Conservation (phyloP, 2,329 filamentous ascomycete genomes). For the Alternaria brassicicola region DNA sequence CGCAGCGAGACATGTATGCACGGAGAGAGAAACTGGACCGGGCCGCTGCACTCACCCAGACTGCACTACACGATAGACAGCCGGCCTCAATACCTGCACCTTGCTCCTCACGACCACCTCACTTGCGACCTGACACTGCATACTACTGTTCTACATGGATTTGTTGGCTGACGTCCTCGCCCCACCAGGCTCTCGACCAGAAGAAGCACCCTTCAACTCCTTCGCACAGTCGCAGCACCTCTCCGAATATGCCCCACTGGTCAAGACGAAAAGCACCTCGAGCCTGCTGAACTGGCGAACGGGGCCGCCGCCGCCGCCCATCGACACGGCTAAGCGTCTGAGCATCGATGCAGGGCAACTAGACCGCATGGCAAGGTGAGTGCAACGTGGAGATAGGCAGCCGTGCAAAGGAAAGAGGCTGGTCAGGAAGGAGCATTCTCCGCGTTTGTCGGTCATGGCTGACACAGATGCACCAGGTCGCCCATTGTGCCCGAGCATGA, state of each 20-base stretch:
- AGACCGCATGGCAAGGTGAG: slow-evolving; percentile 77
- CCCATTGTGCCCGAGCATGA: slow-evolving; percentile 85
- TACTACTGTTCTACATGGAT: slow-evolving; percentile 23
- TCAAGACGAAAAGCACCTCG: slow-evolving; percentile 58
- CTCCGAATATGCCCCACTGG: slow-evolving; percentile 46
- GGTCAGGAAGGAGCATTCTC: slow-evolving; percentile 8
- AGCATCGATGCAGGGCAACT: slow-evolving; percentile 76
- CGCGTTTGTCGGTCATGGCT: slow-evolving; percentile 12
- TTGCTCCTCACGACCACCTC: background rate
- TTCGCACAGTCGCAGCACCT: slow-evolving; percentile 27
- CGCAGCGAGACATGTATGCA: background rate
- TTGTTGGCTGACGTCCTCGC: slow-evolving; percentile 33
- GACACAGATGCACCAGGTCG: slow-evolving; percentile 61
- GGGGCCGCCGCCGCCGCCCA: slow-evolving; percentile 44
- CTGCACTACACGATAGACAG: background rate
- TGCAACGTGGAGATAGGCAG: slow-evolving; percentile 17
- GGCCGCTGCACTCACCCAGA: background rate
- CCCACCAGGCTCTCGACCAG: slow-evolving; percentile 44
- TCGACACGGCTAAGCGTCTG: slow-evolving; percentile 69
- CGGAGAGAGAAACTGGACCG: slow-evolving; percentile 2
- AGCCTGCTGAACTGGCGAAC: slow-evolving; percentile 52
- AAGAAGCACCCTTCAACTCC: slow-evolving; percentile 36
- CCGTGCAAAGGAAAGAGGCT: background rate
- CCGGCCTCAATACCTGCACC: background rate
- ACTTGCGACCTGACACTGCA: background rate